These are phyloP conservation scores for Rhodotorula graminis DNA, from an alignment of 768 basidiomycete genomes.

Conservation along the genomic window DNA sequence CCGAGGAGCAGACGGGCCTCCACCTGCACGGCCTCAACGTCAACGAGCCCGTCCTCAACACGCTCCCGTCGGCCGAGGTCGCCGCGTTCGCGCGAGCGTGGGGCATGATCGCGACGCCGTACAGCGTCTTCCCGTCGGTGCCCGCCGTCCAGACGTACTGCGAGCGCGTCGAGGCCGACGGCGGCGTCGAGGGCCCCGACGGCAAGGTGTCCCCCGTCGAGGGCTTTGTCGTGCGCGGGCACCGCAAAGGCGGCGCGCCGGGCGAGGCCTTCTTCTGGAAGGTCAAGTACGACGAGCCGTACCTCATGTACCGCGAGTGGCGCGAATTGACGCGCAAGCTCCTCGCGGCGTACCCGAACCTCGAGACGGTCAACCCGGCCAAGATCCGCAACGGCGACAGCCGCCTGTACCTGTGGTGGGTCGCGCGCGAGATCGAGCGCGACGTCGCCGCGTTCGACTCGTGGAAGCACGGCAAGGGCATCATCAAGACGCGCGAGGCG, in stretches of 20 bases:
- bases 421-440: constrained; percentile 64
- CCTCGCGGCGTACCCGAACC: constrained; percentile 26
- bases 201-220: constrained; percentile 57
- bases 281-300: constrained; percentile 97
- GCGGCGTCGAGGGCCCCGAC: constrained; percentile 71
- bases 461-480: constrained; percentile 69
- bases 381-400: constrained; percentile 76
- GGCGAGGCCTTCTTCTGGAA: constrained; percentile 88
- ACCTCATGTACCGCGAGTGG: constrained; percentile 98
- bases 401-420: constrained; percentile 74
- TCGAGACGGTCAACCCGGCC: constrained; percentile 17
- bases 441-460: constrained; percentile 60
- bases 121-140: constrained; percentile 58
- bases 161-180: constrained; percentile 59
- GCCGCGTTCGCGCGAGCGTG: constrained; percentile 78
- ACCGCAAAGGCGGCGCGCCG: constrained; percentile 46
- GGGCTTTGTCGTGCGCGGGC: constrained; percentile 82
- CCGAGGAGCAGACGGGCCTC: constrained; percentile 75
- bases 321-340: constrained; percentile 67
- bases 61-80: constrained; percentile 63
- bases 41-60: constrained; percentile 62
- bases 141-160: constrained; percentile 69
- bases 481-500: constrained; percentile 72
- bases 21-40: constrained; percentile 88
- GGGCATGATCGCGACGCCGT: constrained; percentile 80